Evolutionary conservation across 164 flowering plant species (phyloP).

Genomic region (Kalanchoe fedtschenkoi): DNA sequence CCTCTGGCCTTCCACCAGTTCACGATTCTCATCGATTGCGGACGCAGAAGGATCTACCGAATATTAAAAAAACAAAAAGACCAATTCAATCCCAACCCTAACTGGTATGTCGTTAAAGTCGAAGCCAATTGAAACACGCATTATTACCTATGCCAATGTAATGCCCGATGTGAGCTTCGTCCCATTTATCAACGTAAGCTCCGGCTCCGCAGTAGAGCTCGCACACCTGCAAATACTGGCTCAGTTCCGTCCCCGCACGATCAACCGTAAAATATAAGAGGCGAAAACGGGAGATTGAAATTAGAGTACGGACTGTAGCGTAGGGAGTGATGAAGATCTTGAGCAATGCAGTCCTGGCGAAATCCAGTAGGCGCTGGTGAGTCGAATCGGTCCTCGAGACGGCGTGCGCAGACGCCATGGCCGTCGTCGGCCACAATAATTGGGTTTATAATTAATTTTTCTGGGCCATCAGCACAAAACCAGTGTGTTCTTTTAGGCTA

Average conservation of each 20-base stretch:
- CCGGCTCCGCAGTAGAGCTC: conserved; percentile 83
- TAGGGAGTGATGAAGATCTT: conserved; percentile 12
- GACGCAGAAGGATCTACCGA: conserved; percentile 50
- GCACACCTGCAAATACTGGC: conserved; percentile 36
- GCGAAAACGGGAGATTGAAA: not conserved
- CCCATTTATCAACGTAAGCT: conserved; percentile 62
- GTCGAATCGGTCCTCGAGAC: conserved; percentile 3
- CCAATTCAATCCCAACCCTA: not conserved
- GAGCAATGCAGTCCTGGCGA: conserved; percentile 9
- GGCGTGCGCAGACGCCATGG: conserved; percentile 1
- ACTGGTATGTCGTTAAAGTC: not conserved
- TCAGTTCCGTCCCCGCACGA: not conserved
- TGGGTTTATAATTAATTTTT: too few species aligned
- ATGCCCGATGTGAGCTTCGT: conserved; percentile 76
- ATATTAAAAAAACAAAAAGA: not conserved
- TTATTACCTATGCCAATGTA: conserved; percentile 78
- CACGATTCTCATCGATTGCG: conserved; percentile 45
- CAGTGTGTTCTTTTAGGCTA: too few species aligned
- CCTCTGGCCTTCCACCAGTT: conserved; percentile 73
- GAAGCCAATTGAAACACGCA: not conserved
- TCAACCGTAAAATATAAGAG: not conserved
- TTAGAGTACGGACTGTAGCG: conserved; percentile 3
- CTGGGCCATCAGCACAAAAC: too few species aligned
- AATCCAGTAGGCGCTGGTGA: conserved; percentile 10
- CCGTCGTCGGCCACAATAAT: too few species aligned